phyloP scores from a whole-genome alignment of 352 stramenopile genomes.

The Globisporangium spiculum region DNA sequence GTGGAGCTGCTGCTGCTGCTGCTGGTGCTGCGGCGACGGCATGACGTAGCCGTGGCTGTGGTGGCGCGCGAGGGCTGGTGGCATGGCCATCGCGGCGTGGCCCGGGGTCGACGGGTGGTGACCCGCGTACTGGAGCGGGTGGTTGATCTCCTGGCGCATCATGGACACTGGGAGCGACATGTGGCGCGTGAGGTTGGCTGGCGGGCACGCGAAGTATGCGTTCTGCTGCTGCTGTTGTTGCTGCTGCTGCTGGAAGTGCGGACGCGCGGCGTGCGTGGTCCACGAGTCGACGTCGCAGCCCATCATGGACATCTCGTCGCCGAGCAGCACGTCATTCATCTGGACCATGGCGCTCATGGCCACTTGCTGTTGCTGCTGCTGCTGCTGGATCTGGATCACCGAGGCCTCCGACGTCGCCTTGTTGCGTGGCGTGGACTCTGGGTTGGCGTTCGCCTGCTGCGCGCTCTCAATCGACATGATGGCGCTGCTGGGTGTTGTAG shows the following conservation, averaged over 20 bases:
- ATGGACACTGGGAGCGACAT: constrained; percentile 57
- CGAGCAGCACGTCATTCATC: constrained; percentile 51
- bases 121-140: constrained; percentile 19
- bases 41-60: constrained; percentile 67
- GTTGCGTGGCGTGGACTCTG: constrained; percentile 21
- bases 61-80: constrained; percentile 56
- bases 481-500: neutral
- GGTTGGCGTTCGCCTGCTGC: constrained; percentile 21
- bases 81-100: constrained; percentile 33
- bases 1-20: constrained; percentile 27
- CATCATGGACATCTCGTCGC: constrained; percentile 67
- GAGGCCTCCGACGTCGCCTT: constrained; percentile 1
- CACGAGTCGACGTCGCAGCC: constrained; percentile 60
- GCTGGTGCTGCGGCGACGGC: constrained; percentile 25
- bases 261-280: constrained; percentile 28
- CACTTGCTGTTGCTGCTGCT: constrained; percentile 22
- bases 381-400: constrained; percentile 12
- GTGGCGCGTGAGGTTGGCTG: constrained; percentile 64
- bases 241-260: constrained; percentile 28
- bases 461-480: constrained; percentile 49
- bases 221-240: constrained; percentile 22
- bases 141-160: constrained; percentile 33
- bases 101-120: constrained; percentile 16
- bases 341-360: constrained; percentile 23
- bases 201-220: constrained; percentile 40